Conservation (phyloP, 441 rosid species). For the Jatropha podagrica region DNA sequence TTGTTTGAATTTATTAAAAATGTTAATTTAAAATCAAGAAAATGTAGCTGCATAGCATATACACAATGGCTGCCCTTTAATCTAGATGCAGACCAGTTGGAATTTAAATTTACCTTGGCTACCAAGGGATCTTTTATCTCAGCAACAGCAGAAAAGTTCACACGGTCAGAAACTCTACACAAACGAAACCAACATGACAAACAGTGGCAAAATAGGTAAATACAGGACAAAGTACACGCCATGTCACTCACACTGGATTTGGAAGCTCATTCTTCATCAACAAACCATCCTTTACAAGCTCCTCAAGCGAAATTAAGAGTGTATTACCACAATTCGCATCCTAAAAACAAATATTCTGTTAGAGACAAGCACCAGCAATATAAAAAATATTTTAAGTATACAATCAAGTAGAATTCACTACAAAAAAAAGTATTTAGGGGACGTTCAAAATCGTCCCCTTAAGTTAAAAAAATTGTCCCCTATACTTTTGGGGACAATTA, state of each 20-base stretch:
- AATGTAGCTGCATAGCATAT: not conserved
- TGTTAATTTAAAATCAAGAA: not conserved
- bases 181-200: not conserved
- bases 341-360: slow-evolving; percentile 37
- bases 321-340: slow-evolving; percentile 97
- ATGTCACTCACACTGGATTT: slow-evolving; percentile 51
- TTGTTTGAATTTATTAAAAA: not conserved
- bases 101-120: slow-evolving; percentile 50
- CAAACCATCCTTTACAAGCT: slow-evolving; percentile 87
- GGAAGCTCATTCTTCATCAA: slow-evolving; percentile 72
- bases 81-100: not conserved
- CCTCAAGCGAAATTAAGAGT: slow-evolving; percentile 86
- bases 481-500: too few relatives aligned
- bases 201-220: slow-evolving; percentile 7
- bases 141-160: slow-evolving; percentile 59
- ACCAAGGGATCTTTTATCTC: slow-evolving; percentile 72
- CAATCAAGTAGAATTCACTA: not conserved
- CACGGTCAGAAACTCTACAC: slow-evolving; percentile 61
- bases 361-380: not conserved
- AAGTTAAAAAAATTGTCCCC: too few relatives aligned
- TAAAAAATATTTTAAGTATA: not conserved
- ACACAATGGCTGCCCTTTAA: not conserved
- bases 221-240: not conserved
- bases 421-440: too few relatives aligned
- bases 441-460: too few relatives aligned